Evolutionary conservation across 2,329 filamentous ascomycete genomes (phyloP).

Genomic region (Raffaelea arxii): DNA sequence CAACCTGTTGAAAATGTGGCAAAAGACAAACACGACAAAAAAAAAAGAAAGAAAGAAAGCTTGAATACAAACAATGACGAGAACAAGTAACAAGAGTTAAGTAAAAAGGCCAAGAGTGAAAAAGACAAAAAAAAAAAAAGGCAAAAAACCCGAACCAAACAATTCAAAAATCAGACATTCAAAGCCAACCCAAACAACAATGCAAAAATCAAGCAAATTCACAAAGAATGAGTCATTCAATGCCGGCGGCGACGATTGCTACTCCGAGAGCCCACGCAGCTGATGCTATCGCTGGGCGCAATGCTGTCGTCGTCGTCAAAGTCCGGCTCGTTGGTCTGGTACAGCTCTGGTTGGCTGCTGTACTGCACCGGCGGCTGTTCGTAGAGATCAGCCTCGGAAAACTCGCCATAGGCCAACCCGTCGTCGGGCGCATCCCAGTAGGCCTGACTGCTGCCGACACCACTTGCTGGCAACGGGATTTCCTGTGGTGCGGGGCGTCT

Average conservation of each 20-base stretch:
- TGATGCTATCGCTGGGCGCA: constrained; percentile 52
- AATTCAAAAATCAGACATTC: not conserved
- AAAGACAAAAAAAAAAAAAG: constrained; percentile 5
- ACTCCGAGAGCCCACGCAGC: constrained; percentile 41
- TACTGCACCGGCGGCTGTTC: not conserved
- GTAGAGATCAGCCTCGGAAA: not conserved
- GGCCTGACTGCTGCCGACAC: constrained; percentile 28
- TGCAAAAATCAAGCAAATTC: not conserved
- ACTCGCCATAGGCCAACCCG: constrained; percentile 1
- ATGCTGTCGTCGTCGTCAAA: constrained; percentile 42
- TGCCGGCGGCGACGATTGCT: constrained; percentile 17
- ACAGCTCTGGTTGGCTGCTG: too few species aligned
- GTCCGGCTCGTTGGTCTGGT: too few species aligned
- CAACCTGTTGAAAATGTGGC: not conserved
- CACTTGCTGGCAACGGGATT: constrained; percentile 31
- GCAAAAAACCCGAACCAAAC: not conserved
- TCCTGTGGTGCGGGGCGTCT: constrained; percentile 20
- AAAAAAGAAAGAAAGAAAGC: not conserved
- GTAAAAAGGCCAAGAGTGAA: not conserved
- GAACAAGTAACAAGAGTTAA: not conserved
- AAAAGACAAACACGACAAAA: not conserved
- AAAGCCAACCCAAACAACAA: too few species aligned
- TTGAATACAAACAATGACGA: not conserved
- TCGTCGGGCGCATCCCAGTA: constrained; percentile 7
- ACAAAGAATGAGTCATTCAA: constrained; percentile 8